Base-by-base conservation (phyloP, 139 green algal species). In the Mychonastes homosphaera region DNA sequence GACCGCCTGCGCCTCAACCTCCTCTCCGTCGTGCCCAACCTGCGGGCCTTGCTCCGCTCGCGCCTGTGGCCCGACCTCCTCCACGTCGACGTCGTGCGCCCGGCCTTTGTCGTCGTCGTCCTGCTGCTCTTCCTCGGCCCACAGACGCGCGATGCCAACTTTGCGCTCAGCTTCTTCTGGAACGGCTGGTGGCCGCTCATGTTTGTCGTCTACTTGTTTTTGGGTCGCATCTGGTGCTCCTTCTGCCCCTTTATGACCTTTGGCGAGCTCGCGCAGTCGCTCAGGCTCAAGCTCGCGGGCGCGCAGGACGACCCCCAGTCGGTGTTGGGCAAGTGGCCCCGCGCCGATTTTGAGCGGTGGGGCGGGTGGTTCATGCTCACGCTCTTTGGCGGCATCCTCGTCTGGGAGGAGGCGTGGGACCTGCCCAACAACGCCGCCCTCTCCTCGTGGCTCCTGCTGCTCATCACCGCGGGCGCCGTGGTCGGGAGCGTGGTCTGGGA, bases 181-280 rank as follows among this genome's bases (percentile, higher is more conserved):
- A 62, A 51, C 53, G 86, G 65, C 38, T 92, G 84, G 84, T 92
- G 84, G 83, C 79, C 84, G 7, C 44, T 73, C 44, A 83, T 79
- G 4, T 88, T 92, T 58, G n/a, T 91, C 15, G 62, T 74, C 1
- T 93, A 82, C 62, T 79, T 78, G 9, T 80, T 88, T 63, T 58
- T 93, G 34, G 84, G 85, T n/a, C 60, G 83, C 23, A 58, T 89
- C 10, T 91, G 83, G 83, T 67, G 61, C 51, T 52, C 50, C 30
- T 41, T 93, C 29, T 93, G 85, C 63, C 85, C 85, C 39, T 93
- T 93, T 63, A 93, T 93, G 85, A 85, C 86, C 21, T 89, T 81
- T 47, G 81, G 79, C 0, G 77, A 84, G 63, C 39, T 86, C 44
- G 39, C 63, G 15, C 85, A 83, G 59, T 90, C 79, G 82, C n/a